Base-by-base conservation (phyloP, 1,284 basidiomycete genomes). In the Xanthoconium separans region DNA sequence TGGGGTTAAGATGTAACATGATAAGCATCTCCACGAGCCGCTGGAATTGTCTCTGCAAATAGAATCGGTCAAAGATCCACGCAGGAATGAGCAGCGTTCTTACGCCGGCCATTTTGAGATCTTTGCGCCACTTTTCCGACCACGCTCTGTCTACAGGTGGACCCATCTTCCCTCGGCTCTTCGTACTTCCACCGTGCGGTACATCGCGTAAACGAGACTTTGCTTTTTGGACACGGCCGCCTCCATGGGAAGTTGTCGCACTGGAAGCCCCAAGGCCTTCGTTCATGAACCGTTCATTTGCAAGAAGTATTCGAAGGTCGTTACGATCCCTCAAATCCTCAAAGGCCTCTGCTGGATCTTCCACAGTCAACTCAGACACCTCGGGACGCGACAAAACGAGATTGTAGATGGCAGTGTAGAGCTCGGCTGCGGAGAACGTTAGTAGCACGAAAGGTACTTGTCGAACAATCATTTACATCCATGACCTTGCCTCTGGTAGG, bases 321-420 rank as follows among this genome's bases (percentile, higher is more conserved):
- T 91, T 91, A 47, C 91, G 86, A 73, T 99, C 97, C 34, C 96
- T 82, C 51, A 99, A 78, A 66, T 97, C 93, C 69, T 97, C 95
- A 66, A 97, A 96, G 10, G 91, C 89, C 72, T 99, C 96, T 0
- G 93, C 93, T 0, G 96, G 96, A 69, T 99, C 96, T 75, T 99
- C 96, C 20, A 99, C 91, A 0, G 95, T 98, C 50, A 99, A 76
- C 71, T 99, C 96, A 11, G 88, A 85, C 33, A 98, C 85, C 42
- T 81, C 75, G 0, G 84, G 74, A 39, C 84, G 80, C 8, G 78
- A 73, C 36, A 92, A 73, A 47, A 91, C 81, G 66, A 91, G 82
- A 64, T 87, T 81, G 73, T 95, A 96, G 43, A 96, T 89, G 2
- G 93, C 84, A 30, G 77, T 84, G 76, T 98, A 99, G 12, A 99